Base-by-base conservation (phyloP, 176 grass and related monocot genomes). In the maize (Zea mays) region DNA sequence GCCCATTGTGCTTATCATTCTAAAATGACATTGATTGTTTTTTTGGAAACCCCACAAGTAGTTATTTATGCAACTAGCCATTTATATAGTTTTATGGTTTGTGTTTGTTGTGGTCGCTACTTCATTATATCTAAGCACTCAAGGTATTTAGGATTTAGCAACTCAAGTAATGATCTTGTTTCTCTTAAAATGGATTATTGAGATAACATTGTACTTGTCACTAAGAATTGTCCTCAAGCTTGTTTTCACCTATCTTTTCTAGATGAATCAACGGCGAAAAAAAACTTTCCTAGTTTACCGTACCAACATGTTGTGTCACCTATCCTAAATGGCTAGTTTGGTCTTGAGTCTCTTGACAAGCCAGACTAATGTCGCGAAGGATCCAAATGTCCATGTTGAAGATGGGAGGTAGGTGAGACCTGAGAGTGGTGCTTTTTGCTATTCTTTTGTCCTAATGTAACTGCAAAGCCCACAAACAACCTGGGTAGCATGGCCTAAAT, bases 371-470 rank as follows among this genome's bases (percentile, higher is more conserved):
- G 2, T 42, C 34, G 8, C 2, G 10, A 59, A 79, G 44, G 50
- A 47, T 80, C 9, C 5, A 59, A 57, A 79, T 34, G 14, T 66
- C 38, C 46, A 41, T 5, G 7, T 33, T 75, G 60, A 75, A 44
- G 41, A 47, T 35, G 73, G 36, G 41, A 47, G 8, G 42, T 48
- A 76, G 27, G 27, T 71, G 21, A 3, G n/a, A 19, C 54, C 54
- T 57, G 54, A 57, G 34, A 48, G 8, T 59, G 59, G 38, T 45
- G 38, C 2, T 60, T 54, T n/a, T 8, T 8, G 8, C 36, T 62
- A 46, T 61, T 20, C 19, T 27, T 61, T 54, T 56, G 4, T 39
- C 38, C 38, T 39, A 19, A 9, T 27, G 40, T 46, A 14, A 75
- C 10, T 10, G 20, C 43, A 48, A 63, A 27, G 21, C 43, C 27